Percentiles rank a stretch among this genome's conserved stretches.
These are phyloP conservation scores for Corymbia maculata DNA, from an alignment of 345 rosid genomes.

Conservation along the genomic window DNA sequence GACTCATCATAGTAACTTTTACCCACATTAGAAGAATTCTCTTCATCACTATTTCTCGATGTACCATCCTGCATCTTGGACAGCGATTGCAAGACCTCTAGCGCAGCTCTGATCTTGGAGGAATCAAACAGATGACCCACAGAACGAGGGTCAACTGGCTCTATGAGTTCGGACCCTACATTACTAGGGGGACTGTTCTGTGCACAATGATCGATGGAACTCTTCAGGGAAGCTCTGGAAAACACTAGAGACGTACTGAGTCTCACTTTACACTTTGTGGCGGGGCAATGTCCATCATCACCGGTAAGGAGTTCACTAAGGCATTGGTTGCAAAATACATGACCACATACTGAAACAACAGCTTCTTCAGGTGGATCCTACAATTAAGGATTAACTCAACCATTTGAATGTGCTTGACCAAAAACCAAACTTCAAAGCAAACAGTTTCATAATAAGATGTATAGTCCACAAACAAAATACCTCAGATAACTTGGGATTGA, in stretches of 20 bases:
- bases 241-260: conserved; percentile 44
- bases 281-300: conserved; percentile 66
- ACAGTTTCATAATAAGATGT: not conserved
- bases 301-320: conserved; percentile 66
- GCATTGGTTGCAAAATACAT: conserved; percentile 95
- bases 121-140: conserved; percentile 30
- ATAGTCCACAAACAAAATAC: not conserved
- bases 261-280: conserved; percentile 48
- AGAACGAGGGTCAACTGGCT: conserved; percentile 13
- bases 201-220: conserved; percentile 24
- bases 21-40: conserved; percentile 9
- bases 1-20: conserved; percentile 10
- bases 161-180: conserved; percentile 25
- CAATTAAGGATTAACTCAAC: not conserved
- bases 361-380: conserved; percentile 99
- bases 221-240: conserved; percentile 31
- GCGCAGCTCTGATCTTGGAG: conserved; percentile 87
- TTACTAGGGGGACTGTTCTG: conserved; percentile 9
- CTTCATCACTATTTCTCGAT: not conserved
- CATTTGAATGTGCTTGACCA: not conserved
- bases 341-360: conserved; percentile 77
- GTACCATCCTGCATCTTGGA: conserved; percentile 24
- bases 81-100: conserved; percentile 67
- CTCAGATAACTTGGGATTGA: not conserved
- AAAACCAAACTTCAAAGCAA: not conserved